Evolutionary conservation across 2,329 filamentous ascomycete species (phyloP), one percentile per base, ranked within the genome.

Genomic region (Talaromyces sp.): DNA sequence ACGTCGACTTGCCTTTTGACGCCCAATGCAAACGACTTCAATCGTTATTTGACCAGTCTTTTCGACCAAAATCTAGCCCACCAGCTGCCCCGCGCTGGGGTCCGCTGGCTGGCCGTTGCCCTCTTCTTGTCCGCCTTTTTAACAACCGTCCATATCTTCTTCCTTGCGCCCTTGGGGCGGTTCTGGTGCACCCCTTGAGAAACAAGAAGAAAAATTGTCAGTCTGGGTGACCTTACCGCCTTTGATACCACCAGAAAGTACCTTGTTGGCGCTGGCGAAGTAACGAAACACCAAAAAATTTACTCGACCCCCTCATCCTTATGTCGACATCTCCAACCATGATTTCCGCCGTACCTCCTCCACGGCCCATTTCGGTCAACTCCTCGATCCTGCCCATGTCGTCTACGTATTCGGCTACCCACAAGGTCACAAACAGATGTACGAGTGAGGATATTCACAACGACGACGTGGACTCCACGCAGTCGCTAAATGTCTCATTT

Each of bases 281-380:
- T 13, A 33, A 33, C 10, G 32, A 33, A 3, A 33, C 32, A 11
- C 11, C 32, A 15, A 28, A 44, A 19, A n/a, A n/a, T 19, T 32
- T 8, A 28, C 19, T 13, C 11, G 7, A 39, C 25, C 19, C 13
- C 1, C 33, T 33, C 27, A 6, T 56, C 59, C 61, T 17, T 17
- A 44, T 28, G 19, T 57, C n/a, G 10, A 30, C 36, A 28, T 25
- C 44, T 25, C 49, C 28, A 32, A 53, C 27, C 64, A 73, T 73
- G 69, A 65, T 73, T 49, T 68, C 72, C 30, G 65, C 71, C 30
- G 65, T 72, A 32, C 70, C 72, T 63, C 71, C 69, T 33, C 67
- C 70, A 28, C 69, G 70, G 51, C 70, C 71, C 1, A 68, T 71
- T 28, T 74, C 71, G 10, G 71, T 73, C 63, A 72, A 72, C 65